Conservation (phyloP, 1,139 yeast species). For the Eremothecium gossypii region DNA sequence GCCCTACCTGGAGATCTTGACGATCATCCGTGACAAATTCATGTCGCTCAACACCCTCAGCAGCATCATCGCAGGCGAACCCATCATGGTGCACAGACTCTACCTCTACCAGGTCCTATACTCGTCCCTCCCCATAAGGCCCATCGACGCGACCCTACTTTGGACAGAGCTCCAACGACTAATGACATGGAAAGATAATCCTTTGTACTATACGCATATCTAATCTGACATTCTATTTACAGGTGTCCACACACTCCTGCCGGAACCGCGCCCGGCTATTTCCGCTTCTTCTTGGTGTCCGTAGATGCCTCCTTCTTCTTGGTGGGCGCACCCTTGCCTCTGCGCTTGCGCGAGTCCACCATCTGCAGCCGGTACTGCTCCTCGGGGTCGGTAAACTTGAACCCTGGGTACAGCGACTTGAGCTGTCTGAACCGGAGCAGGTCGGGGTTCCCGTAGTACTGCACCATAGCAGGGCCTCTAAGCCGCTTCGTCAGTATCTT, state of each 20-base stretch:
- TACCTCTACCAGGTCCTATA: conserved; percentile 41
- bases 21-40: conserved; percentile 35
- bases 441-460: conserved; percentile 70
- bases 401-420: conserved; percentile 46
- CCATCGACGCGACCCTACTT: conserved; percentile 27
- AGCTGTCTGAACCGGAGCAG: conserved; percentile 57
- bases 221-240: neutral
- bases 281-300: conserved; percentile 31
- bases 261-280: neutral
- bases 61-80: conserved; percentile 37
- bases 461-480: conserved; percentile 62
- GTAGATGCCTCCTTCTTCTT: conserved; percentile 46
- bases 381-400: conserved; percentile 58
- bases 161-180: conserved; percentile 18
- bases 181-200: conserved; percentile 2
- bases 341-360: conserved; percentile 62
- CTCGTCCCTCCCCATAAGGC: conserved; percentile 39
- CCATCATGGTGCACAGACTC: conserved; percentile 39
- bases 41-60: conserved; percentile 35
- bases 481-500: conserved; percentile 65
- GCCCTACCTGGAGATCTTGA: conserved; percentile 37
- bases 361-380: conserved; percentile 62
- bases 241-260: neutral
- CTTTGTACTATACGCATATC: neutral
- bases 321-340: conserved; percentile 91